Percentiles rank a stretch among this genome's conserved stretches.
These are phyloP conservation scores for Salix dunnii DNA, from an alignment of 345 rosid genomes.

Conservation along the genomic window DNA sequence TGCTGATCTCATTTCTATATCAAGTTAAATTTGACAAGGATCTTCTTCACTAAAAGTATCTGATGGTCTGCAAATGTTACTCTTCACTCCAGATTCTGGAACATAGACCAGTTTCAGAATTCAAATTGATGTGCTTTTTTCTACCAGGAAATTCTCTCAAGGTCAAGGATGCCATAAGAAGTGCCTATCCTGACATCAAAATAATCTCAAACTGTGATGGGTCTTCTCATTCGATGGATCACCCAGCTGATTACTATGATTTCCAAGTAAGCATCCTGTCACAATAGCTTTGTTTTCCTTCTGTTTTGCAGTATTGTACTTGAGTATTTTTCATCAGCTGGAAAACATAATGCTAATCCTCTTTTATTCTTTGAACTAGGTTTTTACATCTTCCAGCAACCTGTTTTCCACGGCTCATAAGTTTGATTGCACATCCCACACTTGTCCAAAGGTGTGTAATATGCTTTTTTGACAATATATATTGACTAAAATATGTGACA, in stretches of 20 bases:
- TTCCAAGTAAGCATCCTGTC: slow-evolving; percentile 51
- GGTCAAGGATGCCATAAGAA: slow-evolving; percentile 71
- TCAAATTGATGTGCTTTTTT: slow-evolving; percentile 8
- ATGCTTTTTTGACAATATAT: background rate
- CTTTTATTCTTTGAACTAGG: slow-evolving; percentile 30
- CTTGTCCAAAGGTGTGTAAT: slow-evolving; percentile 70
- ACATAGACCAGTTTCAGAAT: background rate
- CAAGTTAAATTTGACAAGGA: background rate
- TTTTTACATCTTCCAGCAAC: slow-evolving; percentile 63
- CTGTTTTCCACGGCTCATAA: slow-evolving; percentile 60
- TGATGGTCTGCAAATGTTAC: background rate
- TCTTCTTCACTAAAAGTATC: background rate
- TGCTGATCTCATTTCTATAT: background rate
- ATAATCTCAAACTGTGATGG: slow-evolving; percentile 94
- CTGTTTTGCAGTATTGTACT: background rate
- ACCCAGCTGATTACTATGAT: slow-evolving; percentile 85
- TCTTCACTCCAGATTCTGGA: background rate
- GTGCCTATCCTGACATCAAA: slow-evolving; percentile 78
- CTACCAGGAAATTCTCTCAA: slow-evolving; percentile 83
- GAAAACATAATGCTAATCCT: background rate
- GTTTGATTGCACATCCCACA: slow-evolving; percentile 64
- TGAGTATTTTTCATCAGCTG: background rate
- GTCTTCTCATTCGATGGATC: slow-evolving; percentile 64
- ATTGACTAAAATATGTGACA: background rate
- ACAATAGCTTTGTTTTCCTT: background rate